Percentiles rank a stretch among this genome's conserved stretches.
These are phyloP conservation scores for Rubus parviflorus DNA, from an alignment of 306 rosid genomes.

Conservation along the genomic window DNA sequence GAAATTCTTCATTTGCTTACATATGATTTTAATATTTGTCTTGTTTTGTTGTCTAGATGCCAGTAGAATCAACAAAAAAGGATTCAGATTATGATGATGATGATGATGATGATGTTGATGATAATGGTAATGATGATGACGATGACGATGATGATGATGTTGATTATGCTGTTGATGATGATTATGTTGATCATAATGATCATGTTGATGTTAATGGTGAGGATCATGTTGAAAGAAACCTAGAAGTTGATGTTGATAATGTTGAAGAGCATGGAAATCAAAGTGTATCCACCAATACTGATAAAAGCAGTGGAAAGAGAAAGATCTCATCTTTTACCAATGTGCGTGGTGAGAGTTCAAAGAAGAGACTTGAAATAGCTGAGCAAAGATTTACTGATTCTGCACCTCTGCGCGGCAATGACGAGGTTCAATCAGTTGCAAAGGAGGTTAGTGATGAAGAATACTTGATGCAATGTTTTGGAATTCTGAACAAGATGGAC, in stretches of 20 bases:
- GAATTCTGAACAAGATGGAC: conserved; percentile 4
- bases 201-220: background rate
- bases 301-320: conserved; percentile 5
- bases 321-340: background rate
- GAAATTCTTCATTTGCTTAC: background rate
- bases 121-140: background rate
- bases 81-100: background rate
- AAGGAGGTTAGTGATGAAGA: background rate
- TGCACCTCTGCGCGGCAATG: background rate
- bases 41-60: background rate
- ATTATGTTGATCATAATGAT: background rate
- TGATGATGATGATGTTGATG: background rate
- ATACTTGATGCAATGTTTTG: conserved; percentile 9
- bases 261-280: background rate
- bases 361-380: background rate
- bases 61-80: background rate
- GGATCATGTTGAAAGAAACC: background rate
- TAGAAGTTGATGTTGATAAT: background rate
- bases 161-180: background rate
- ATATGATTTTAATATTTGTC: background rate
- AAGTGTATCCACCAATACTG: background rate
- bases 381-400: background rate
- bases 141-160: background rate
- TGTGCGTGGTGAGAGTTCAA: background rate
- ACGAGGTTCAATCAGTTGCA: background rate